Evolutionary conservation across 108 stramenopile species (phyloP), one percentile per base, ranked within the genome.

Genomic region (Nannochloropsis salina): DNA sequence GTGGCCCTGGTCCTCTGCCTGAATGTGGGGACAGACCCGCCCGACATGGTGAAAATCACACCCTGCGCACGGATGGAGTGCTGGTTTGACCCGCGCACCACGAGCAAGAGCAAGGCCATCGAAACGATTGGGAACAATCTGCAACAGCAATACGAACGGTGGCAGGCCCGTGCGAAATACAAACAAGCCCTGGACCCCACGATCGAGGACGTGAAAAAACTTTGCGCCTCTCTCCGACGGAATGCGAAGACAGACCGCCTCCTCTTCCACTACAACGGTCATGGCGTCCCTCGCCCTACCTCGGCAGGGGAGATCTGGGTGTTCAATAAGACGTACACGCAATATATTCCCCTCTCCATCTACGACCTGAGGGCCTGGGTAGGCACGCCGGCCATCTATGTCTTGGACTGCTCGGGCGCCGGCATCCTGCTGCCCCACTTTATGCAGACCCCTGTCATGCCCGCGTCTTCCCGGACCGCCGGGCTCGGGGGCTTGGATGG

Each of bases 201-300:
- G 1, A 92, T 94, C n/a, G 96, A 98, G n/a, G 93, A 95, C 80
- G 94, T 99, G 1, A 90, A 93, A 44, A 85, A 87, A 6, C 89
- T 98, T 41, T 98, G 96, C 85, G 61, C 89, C 12, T 82, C 88
- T 42, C 90, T 98, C 86, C 86, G 99, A 43, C 89, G 93, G 42
- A 88, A 90, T 45, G 97, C 97, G 5, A 89, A 90, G 82, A 41
- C 31, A 43, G 96, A 98, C 87, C 89, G 99, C 42, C 92, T 98
- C 8, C 86, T 99, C 44, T 84, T 99, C 43, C 99, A 99, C 92
- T 98, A 97, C 93, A 98, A 98, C 92, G 98, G 98, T 45, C 98
- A 98, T 87, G 99, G 99, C 15, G 98, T 99, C 15, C 99, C 99
- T 3, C 83, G 95, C 42, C 98, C 98, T 6, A 97, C 98, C 3